These are phyloP conservation scores for Bryum argenteum DNA, from an alignment of 225 moss, liverwort and hornwort species.

Conservation along the genomic window DNA sequence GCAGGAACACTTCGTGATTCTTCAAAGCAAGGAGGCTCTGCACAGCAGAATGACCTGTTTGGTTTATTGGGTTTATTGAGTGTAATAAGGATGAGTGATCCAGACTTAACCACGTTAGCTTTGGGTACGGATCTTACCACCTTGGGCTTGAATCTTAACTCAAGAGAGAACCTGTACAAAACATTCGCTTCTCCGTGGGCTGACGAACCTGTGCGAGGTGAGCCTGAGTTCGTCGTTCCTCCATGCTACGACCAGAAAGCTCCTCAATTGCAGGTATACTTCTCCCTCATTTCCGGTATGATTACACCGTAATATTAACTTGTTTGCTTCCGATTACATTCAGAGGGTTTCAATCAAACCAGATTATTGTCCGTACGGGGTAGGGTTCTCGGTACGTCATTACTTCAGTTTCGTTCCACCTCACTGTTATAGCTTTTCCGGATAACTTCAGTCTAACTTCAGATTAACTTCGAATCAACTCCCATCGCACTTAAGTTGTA, in stretches of 20 bases:
- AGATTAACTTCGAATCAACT: too few species aligned
- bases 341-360: too few species aligned
- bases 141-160: constrained; percentile 94
- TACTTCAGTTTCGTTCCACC: too few species aligned
- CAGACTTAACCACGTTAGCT: constrained; percentile 94
- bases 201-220: constrained; percentile 91
- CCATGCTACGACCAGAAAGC: constrained; percentile 89
- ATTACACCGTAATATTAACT: not conserved
- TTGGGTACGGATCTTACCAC: constrained; percentile 98
- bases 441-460: too few species aligned
- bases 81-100: constrained; percentile 97
- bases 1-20: constrained; percentile 75
- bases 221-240: constrained; percentile 92
- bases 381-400: too few species aligned
- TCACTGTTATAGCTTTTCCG: too few species aligned
- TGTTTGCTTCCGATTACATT: not conserved
- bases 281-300: not conserved
- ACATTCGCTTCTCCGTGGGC: constrained; percentile 99
- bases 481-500: too few species aligned
- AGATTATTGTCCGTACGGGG: too few species aligned
- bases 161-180: constrained; percentile 99
- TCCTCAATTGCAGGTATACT: constrained; percentile 84
- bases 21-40: constrained; percentile 60
- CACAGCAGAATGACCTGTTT: constrained; percentile 78
- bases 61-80: constrained; percentile 93